Percentiles rank a stretch among this genome's conserved stretches.
Conservation (phyloP, 192 early-diverging fungal species). For the Piromyces finnis region DNA sequence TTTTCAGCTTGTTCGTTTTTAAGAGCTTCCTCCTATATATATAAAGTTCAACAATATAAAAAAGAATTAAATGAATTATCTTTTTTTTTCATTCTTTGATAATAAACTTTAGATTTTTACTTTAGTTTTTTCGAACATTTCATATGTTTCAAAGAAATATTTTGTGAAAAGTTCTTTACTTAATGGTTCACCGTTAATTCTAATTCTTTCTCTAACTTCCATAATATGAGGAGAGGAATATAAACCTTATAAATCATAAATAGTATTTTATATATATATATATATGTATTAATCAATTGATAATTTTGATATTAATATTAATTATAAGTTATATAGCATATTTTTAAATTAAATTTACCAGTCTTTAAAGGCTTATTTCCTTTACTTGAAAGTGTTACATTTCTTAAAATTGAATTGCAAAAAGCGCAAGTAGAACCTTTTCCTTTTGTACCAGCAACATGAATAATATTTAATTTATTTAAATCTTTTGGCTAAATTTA, state of each 20-base stretch:
- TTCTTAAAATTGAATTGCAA: constrained; percentile 49
- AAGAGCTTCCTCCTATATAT: constrained; percentile 2
- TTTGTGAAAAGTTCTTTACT: constrained; percentile 52
- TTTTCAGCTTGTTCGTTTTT: constrained; percentile 4
- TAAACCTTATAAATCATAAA: constrained; percentile 24
- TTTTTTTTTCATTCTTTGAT: no score
- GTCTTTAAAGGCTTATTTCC: constrained; percentile 5
- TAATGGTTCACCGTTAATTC: constrained; percentile 74
- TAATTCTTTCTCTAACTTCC: constrained; percentile 81
- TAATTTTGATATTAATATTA: not conserved
- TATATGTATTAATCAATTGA: not conserved
- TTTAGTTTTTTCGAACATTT: constrained; percentile 30
- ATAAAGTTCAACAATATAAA: not conserved
- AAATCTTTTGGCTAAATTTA: not conserved
- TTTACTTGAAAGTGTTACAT: constrained; percentile 10
- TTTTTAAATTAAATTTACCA: not conserved
- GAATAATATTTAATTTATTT: constrained; percentile 57
- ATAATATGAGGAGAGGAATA: constrained; percentile 89
- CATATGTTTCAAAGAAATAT: constrained; percentile 78
- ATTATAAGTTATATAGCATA: no score
- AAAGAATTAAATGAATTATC: no score
- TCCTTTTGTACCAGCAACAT: constrained; percentile 72
- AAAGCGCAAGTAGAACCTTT: constrained; percentile 76
- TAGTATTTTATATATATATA: constrained; percentile 2
- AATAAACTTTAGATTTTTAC: no score